Conservation (phyloP, 2,329 filamentous ascomycete genomes). For the Diplodia mutila region DNA sequence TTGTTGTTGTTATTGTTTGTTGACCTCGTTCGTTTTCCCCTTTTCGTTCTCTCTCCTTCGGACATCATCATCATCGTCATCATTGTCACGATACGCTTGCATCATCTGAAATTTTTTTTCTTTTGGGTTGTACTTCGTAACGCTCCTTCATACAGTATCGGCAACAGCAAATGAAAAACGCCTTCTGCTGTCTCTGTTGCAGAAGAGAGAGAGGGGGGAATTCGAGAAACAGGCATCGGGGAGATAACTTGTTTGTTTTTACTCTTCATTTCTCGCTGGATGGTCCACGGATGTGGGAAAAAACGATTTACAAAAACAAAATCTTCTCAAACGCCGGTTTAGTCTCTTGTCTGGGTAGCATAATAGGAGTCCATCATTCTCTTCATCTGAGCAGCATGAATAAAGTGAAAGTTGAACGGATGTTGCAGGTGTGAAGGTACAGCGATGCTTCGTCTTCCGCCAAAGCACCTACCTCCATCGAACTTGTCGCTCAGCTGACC, state of each 20-base stretch:
- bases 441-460: not conserved
- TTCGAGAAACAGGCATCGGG: not conserved
- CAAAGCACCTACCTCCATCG: not conserved
- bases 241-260: not conserved
- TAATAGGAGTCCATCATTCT: slow-evolving; percentile 23
- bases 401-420: not conserved
- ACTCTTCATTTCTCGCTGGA: not conserved
- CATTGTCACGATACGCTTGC: not conserved
- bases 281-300: not conserved
- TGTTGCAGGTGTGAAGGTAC: not conserved
- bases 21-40: not conserved
- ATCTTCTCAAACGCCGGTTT: not conserved
- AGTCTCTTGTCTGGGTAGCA: slow-evolving; percentile 1
- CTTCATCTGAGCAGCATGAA: not conserved
- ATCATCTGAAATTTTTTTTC: not conserved
- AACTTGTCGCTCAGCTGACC: not conserved
- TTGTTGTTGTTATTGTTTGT: not conserved
- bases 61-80: not conserved
- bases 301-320: not conserved
- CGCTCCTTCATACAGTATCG: slow-evolving; percentile 14
- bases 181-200: not conserved
- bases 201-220: not conserved
- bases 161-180: not conserved
- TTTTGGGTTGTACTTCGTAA: not conserved
- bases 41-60: slow-evolving; percentile 10